Conservation (phyloP, 163 green algal species). For the Chlamydomonas reinhardtii region DNA sequence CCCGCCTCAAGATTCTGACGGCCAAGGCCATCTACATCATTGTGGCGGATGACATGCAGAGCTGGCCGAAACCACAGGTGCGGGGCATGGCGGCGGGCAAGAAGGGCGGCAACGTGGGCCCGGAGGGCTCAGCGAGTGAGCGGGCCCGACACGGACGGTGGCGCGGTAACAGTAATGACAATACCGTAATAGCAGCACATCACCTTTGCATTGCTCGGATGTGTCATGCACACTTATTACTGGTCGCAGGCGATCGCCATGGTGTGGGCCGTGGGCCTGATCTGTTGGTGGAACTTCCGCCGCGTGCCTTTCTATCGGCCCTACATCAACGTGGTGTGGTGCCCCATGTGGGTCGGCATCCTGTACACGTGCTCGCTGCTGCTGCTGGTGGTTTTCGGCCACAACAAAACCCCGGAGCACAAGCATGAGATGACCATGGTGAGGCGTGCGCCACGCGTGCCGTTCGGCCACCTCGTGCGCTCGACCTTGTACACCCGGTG, state of each 20-base stretch:
- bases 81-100: background rate
- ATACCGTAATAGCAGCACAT: too few species aligned
- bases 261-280: background rate
- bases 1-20: constrained; percentile 34
- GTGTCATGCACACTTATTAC: too few species aligned
- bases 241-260: background rate
- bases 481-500: too few species aligned
- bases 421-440: background rate
- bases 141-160: too few species aligned
- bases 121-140: too few species aligned
- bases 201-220: too few species aligned
- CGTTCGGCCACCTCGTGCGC: too few species aligned
- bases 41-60: background rate
- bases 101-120: too few species aligned
- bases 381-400: background rate
- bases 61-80: background rate
- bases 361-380: background rate
- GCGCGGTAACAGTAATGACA: too few species aligned
- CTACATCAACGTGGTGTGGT: background rate
- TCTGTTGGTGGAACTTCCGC: background rate
- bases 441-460: background rate
- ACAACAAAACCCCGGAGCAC: background rate
- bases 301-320: background rate
- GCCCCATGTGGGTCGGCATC: constrained; percentile 1
- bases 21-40: constrained; percentile 40